phyloP scores from a whole-genome alignment of 768 basidiomycete genomes.

The Lyophyllum shimeji region DNA sequence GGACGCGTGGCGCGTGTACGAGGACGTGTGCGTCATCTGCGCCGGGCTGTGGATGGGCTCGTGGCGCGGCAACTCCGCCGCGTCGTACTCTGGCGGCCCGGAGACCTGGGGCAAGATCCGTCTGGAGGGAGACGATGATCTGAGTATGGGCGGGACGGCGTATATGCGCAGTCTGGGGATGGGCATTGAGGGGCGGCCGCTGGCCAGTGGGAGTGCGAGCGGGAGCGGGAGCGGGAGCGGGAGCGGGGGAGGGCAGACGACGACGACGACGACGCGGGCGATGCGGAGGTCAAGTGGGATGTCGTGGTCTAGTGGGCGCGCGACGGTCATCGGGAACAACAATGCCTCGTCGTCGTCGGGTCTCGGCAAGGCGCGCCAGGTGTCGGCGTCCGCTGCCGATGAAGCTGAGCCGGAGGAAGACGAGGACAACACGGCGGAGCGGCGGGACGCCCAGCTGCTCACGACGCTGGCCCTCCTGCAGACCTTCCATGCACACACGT shows the following conservation, averaged over 20 bases:
- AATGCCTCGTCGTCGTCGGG: slow-evolving; percentile 5
- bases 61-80: slow-evolving; percentile 51
- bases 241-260: slow-evolving; percentile 4
- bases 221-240: slow-evolving; percentile 18
- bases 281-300: slow-evolving; percentile 47
- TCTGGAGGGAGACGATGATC: slow-evolving; percentile 68
- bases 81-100: slow-evolving; percentile 49
- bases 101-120: slow-evolving; percentile 57
- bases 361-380: slow-evolving; percentile 30
- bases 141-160: slow-evolving; percentile 31
- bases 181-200: slow-evolving; percentile 68
- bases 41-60: slow-evolving; percentile 80
- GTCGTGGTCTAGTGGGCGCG: slow-evolving; percentile 47
- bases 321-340: slow-evolving; percentile 27
- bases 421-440: slow-evolving; percentile 23
- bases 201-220: slow-evolving; percentile 17
- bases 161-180: slow-evolving; percentile 62
- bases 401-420: slow-evolving; percentile 3
- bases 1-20: slow-evolving; percentile 80
- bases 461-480: slow-evolving; percentile 62
- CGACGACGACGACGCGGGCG: slow-evolving; percentile 21
- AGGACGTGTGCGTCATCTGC: slow-evolving; percentile 82
- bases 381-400: slow-evolving; percentile 24
- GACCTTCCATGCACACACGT: slow-evolving; percentile 66
- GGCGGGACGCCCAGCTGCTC: slow-evolving; percentile 34